Conservation (phyloP, 352 stramenopile species). For the Pythium dissotocum region DNA sequence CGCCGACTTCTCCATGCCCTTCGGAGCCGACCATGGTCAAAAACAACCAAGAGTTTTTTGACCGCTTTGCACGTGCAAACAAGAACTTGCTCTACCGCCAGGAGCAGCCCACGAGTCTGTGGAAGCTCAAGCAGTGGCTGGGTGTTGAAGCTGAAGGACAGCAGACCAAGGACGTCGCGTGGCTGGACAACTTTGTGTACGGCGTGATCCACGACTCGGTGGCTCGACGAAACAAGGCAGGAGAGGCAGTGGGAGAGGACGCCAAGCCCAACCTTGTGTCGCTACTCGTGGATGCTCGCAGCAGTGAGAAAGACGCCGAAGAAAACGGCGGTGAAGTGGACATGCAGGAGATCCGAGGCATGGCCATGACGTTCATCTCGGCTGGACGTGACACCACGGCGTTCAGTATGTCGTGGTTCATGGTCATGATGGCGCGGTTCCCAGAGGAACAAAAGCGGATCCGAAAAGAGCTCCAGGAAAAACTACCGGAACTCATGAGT, state of each 20-base stretch:
- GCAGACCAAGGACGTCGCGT: constrained; percentile 28
- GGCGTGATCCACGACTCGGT: constrained; percentile 21
- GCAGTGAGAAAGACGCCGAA: no score
- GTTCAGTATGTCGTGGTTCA: constrained; percentile 62
- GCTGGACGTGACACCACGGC: constrained; percentile 79
- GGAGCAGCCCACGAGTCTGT: constrained; percentile 34
- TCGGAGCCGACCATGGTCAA: constrained; percentile 5
- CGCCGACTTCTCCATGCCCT: neutral
- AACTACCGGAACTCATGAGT: constrained; percentile 37
- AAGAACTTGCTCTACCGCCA: constrained; percentile 4
- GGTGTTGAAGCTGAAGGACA: constrained; percentile 33
- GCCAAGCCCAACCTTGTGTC: neutral
- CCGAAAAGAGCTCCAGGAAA: constrained; percentile 38
- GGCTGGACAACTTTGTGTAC: constrained; percentile 21
- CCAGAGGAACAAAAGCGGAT: constrained; percentile 46
- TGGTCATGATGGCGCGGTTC: constrained; percentile 68
- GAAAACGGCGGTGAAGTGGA: neutral
- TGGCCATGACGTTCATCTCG: constrained; percentile 73
- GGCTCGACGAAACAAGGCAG: neutral
- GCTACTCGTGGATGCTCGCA: neutral
- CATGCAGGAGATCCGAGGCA: constrained; percentile 51
- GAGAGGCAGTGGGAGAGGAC: neutral
- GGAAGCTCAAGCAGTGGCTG: constrained; percentile 42
- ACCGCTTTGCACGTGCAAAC: neutral
- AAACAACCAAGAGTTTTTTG: constrained; percentile 8